Evolutionary conservation across 345 rosid species (phyloP).

Genomic region (Euphorbia pulcherrima): DNA sequence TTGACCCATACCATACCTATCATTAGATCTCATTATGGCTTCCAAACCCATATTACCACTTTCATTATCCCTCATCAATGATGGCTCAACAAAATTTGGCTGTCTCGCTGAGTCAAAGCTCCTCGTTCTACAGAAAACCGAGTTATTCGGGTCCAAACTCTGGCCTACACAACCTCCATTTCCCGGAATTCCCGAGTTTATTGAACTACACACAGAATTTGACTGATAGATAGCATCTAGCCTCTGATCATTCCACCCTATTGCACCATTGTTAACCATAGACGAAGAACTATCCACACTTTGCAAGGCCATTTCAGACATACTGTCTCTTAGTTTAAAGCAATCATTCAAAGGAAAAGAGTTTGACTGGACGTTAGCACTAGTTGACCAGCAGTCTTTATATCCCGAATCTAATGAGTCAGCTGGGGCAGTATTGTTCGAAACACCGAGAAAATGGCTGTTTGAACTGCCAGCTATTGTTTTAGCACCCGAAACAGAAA

Average conservation of each 20-base stretch:
- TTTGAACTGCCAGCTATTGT: constrained; percentile 33
- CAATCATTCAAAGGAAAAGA: constrained; percentile 22
- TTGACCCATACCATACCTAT: constrained; percentile 42
- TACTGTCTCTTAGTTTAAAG: constrained; percentile 30
- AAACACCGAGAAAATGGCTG: constrained; percentile 36
- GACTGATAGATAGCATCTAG: constrained; percentile 28
- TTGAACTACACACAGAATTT: constrained; percentile 26
- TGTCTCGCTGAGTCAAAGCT: constrained; percentile 40
- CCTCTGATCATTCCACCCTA: constrained; percentile 40
- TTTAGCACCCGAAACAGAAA: constrained; percentile 32
- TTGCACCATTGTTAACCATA: constrained; percentile 27
- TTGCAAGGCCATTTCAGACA: constrained; percentile 42
- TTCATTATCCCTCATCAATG: constrained; percentile 34
- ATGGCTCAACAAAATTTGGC: constrained; percentile 31
- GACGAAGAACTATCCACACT: constrained; percentile 31
- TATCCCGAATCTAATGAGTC: constrained; percentile 28
- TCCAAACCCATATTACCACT: constrained; percentile 35
- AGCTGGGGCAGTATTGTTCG: constrained; percentile 39
- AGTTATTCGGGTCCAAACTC: constrained; percentile 36
- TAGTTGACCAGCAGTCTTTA: constrained; percentile 49
- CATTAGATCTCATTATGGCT: constrained; percentile 33
- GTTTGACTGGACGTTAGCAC: constrained; percentile 33
- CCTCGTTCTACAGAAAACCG: constrained; percentile 30
- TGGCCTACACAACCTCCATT: constrained; percentile 23
- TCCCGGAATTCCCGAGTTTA: constrained; percentile 35